Conservation (phyloP, 352 stramenopile species). For the Ophiocytium majus region DNA sequence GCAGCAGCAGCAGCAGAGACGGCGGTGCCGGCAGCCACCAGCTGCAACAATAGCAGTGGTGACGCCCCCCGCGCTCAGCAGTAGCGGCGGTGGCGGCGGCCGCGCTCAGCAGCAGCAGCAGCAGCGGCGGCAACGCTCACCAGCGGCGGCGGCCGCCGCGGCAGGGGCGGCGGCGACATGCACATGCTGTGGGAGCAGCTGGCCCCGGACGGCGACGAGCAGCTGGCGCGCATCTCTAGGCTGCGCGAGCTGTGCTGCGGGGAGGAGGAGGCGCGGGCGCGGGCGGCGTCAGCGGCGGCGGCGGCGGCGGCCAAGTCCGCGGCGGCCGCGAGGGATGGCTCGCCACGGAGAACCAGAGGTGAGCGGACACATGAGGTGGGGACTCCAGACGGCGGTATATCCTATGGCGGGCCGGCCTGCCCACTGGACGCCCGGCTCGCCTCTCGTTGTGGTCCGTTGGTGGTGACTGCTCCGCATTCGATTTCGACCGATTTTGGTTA, state of each 20-base stretch:
- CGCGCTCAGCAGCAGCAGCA: too few species aligned
- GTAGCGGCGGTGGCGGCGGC: too few species aligned
- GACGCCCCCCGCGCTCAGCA: too few species aligned
- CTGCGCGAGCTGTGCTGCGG: conserved; percentile 12
- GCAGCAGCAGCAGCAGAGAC: too few species aligned
- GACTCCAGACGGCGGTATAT: background rate
- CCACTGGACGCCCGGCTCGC: background rate
- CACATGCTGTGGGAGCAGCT: conserved; percentile 24
- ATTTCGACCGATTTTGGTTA: too few species aligned
- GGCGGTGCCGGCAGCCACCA: too few species aligned
- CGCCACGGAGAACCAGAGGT: background rate
- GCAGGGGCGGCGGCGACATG: too few species aligned
- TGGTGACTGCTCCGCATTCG: too few species aligned
- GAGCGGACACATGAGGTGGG: background rate
- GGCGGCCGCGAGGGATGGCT: background rate
- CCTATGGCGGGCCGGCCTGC: background rate
- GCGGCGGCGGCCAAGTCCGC: background rate
- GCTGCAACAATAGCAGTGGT: too few species aligned
- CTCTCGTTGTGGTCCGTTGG: background rate
- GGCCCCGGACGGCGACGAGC: background rate
- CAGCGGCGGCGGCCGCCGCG: too few species aligned
- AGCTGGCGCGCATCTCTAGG: background rate
- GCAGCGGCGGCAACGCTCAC: too few species aligned
- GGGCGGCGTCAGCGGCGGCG: background rate
- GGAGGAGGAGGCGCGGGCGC: background rate